Base-by-base conservation (phyloP, 2,329 filamentous ascomycete species). In the Zymoseptoria crescenta region DNA sequence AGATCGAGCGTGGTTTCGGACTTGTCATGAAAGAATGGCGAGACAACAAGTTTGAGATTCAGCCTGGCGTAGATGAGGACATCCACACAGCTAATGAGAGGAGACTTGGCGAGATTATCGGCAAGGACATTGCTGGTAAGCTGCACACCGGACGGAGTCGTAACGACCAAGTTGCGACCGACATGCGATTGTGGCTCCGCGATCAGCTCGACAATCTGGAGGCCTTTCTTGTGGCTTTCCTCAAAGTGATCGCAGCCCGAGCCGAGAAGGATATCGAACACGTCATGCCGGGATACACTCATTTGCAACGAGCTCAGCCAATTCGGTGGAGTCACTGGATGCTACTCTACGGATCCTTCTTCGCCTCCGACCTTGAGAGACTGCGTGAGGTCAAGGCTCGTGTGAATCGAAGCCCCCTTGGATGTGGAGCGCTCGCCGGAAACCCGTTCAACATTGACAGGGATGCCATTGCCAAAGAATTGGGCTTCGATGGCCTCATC, bases 111-210 rank as follows among this genome's bases (percentile, higher is more conserved):
- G 91, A 96, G 78, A 82, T 96, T 63, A 92, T 96, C 63, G 90
- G 91, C 69, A 92, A 88, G 74, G 84, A 91, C 27, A 85, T 88
- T 59, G 90, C 87, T 0, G 91, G 92, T 24, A 96, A 96, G 78
- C 83, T 96, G 59, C 92, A 96, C 76, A 96, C 91, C n/a, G 79
- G 79, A 50, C 87, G 92, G 56, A 92, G 87, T 73, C 83, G 91
- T 67, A 96, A 96, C 70, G 91, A 96, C 76, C 91, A 96, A 76
- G 85, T 96, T 58, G 91, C 87, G 53, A 92, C 87, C 21, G 91
- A 96, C 69, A 93, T 96, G 88, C 86, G 91, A 62, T 79, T 96
- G 73, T 96, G 91, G 91, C 76, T 96, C 63, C 82, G 90, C 50
- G 86, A 92, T 64, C 82, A 88, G 76, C 78, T 96, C 59, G 81